Evolutionary conservation across 768 basidiomycete genomes (phyloP), one percentile per base, ranked within the genome.

Genomic region (Sarcodon sp.): DNA sequence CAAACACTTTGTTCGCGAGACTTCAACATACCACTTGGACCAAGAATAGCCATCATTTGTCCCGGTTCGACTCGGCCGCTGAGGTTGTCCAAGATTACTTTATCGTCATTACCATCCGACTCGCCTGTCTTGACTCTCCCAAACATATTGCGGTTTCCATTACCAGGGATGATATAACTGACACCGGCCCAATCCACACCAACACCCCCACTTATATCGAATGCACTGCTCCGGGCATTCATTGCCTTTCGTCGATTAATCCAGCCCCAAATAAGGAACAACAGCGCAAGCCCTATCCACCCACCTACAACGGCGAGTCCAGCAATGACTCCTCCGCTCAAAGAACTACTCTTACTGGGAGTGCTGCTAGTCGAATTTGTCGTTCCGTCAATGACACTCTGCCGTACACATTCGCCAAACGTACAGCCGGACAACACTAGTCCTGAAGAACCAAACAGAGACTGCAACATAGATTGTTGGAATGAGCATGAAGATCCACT

Each of bases 321-420:
- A 34, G 87, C 92, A 50, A 96, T 88, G 18, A 96, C 92, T 1
- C 93, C 92, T 1, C 80, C 75, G 48, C 77, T 72, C 7, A 96
- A 75, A 9, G 65, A 58, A 0, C 55, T n/a, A n/a, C n/a, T 32
- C 18, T 45, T 35, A 7, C 49, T 51, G n/a, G 53, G 55, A 13
- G 68, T 49, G 3, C 63, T 54, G 6, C 56, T 45, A 2, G 64
- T 66, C 1, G 69, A 62, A 45, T 63, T 66, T 32, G 66, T 59
- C 3, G 70, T 61, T 38, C 61, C 67, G 58, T 91, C 83, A 48
- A 96, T 80, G 35, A 86, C 80, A 49, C 71, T 73, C 60, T 94
- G 90, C 3, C 73, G 66, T 12, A 96, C 80, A 62, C 93, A 96
- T 64, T 97, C 93, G 21, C 93, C 93, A 54, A 84, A 93, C 0